Evolutionary conservation across 192 early-diverging fungal species (phyloP), one percentile per base, ranked within the genome.

Genomic region (Fimicolochytrium jonesii): DNA sequence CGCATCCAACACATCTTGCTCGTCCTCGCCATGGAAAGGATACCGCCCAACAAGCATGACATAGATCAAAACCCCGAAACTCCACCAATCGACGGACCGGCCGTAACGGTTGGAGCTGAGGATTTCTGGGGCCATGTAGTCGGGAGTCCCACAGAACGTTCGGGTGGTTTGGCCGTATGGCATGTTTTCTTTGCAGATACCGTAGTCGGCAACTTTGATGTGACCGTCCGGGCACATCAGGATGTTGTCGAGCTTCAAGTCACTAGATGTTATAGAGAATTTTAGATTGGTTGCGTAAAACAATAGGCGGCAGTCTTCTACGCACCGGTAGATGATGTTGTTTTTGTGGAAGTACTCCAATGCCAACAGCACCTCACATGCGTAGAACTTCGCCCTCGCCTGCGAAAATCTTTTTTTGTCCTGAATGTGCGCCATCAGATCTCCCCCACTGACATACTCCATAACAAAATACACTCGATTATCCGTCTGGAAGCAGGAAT

Each of bases 61-160:
- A 61, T 92, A 94, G 11, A 88, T 82, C 66, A 91, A 76, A n/a
- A 94, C 84, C 34, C 92, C 92, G 35, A 91, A 96, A 9, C 90
- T 90, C 95, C 95, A 98, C 95, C 95, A 98, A 72, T 98, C 95
- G 2, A 97, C 94, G 1, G 94, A 92, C 22, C 89, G 83, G 23
- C 91, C 92, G 69, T 98, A 98, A 48, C 86, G 86, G 70, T 93
- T 86, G 67, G 90, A 86, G 60, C 89, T 78, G 35, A 98, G 77
- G 48, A 98, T 92, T 70, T 98, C 95, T 33, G 95, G 95, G 1
- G 95, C 94, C 94, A 98, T 98, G 67, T 94, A 98, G 68, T 98
- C 95, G 15, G 94, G 93, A 11, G 95, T 98, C n/a, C 79, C 79
- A 59, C 79, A 81, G 70, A 77, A 81, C 10, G 79, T 79, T 17